Evolutionary conservation across 208 protist species (phyloP).

Genomic region (Acanthamoeba rhysodes): DNA sequence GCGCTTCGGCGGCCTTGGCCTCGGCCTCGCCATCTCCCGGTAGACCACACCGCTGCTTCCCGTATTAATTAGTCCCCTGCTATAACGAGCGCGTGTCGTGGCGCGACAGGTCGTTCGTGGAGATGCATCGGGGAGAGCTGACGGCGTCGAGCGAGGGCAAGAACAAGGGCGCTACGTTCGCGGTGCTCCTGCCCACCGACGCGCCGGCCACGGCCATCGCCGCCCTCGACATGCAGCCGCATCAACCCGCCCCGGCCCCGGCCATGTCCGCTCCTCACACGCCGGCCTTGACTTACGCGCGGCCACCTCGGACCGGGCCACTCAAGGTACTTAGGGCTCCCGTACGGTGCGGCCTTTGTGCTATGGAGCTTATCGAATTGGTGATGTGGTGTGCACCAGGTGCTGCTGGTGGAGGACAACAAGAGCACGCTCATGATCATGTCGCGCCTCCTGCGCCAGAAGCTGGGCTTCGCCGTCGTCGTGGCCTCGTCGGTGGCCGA

Average conservation of each 20-base stretch:
- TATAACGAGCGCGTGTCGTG: background rate
- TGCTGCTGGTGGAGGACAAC: constrained; percentile 71
- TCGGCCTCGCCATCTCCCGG: constrained; percentile 41
- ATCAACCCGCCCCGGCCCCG: too few relatives aligned
- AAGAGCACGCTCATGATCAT: constrained; percentile 56
- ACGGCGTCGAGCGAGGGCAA: constrained; percentile 13
- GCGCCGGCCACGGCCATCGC: background rate
- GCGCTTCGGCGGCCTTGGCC: constrained; percentile 28
- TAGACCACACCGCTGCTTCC: background rate
- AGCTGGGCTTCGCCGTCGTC: background rate
- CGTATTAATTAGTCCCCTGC: too few relatives aligned
- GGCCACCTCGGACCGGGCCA: too few relatives aligned
- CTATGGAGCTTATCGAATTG: background rate
- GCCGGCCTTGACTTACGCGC: too few relatives aligned
- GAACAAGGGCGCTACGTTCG: constrained; percentile 37
- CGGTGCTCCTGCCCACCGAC: background rate
- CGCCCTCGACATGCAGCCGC: background rate
- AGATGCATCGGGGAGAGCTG: background rate
- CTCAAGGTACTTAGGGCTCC: too few relatives aligned
- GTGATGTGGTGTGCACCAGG: background rate
- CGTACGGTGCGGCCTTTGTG: too few relatives aligned
- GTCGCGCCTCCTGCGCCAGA: background rate
- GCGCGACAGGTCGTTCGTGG: constrained; percentile 25
- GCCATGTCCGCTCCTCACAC: too few relatives aligned
- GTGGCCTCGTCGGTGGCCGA: constrained; percentile 41